These are phyloP conservation scores for Gossypium ekmanianum DNA, from an alignment of 345 rosid genomes.

Conservation along the genomic window DNA sequence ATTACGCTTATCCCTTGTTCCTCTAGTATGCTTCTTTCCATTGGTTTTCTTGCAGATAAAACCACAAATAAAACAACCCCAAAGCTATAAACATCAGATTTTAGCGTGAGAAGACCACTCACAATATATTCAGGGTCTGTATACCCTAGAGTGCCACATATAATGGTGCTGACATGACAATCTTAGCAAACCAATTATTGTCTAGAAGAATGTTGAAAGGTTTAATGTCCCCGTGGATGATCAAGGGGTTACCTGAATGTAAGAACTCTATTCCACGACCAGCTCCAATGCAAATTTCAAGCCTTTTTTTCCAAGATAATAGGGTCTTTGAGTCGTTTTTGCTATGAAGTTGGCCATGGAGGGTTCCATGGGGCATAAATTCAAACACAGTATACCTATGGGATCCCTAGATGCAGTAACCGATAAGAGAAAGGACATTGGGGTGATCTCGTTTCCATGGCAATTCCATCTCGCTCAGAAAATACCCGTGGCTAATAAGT, in stretches of 20 bases:
- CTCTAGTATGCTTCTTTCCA: constrained; percentile 19
- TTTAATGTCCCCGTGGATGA: constrained; percentile 33
- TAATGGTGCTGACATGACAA: constrained; percentile 27
- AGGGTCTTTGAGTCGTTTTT: constrained; percentile 22
- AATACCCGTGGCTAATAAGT: fast-evolving
- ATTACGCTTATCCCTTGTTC: constrained; percentile 19
- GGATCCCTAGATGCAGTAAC: constrained; percentile 5
- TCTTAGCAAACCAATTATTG: constrained; percentile 34
- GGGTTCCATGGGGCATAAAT: constrained; percentile 31
- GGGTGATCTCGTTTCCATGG: not conserved
- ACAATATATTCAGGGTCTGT: constrained; percentile 31
- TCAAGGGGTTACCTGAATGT: constrained; percentile 28
- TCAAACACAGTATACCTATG: constrained; percentile 16
- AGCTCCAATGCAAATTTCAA: constrained; percentile 36
- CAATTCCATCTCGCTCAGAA: not conserved
- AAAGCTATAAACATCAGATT: constrained; percentile 38
- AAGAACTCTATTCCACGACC: constrained; percentile 38
- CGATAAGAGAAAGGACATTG: not conserved
- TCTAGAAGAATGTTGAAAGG: constrained; percentile 31
- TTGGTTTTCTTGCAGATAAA: constrained; percentile 25
- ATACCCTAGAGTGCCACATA: constrained; percentile 31
- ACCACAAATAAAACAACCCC: constrained; percentile 39
- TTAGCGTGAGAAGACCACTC: constrained; percentile 26
- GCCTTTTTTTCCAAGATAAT: constrained; percentile 36
- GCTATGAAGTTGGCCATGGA: constrained; percentile 24